Base-by-base conservation (phyloP, 2,329 filamentous ascomycete species). In the Paraphaeosphaeria minitans region DNA sequence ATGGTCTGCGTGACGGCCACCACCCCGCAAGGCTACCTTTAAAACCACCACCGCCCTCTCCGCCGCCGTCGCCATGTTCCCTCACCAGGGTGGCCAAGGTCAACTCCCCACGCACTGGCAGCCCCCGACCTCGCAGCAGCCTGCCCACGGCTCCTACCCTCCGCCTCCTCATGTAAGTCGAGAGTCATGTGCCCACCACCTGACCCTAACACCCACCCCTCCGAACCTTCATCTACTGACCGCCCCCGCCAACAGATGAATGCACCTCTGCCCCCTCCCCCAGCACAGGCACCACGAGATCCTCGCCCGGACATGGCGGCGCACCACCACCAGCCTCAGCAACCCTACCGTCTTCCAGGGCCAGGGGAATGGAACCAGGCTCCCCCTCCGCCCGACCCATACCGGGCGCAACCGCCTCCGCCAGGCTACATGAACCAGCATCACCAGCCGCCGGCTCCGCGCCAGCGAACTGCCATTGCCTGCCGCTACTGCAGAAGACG, bases 391-490 rank as follows among this genome's bases (percentile, higher is more conserved):
- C 70, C 68, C 47, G 75, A 80, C 57, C 74, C 77, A 49, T 78
- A 78, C 63, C 67, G 69, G 57, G 74, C 68, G 58, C 77, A 77
- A 53, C 76, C 78, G 55, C 75, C 73, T 12, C 80, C 80, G 46
- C 72, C 75, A 41, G 70, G 75, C 61, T 74, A 75, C 61, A 73
- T 74, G 59, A 69, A 65, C 64, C 74, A 75, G 59, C 67, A 70
- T 57, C 74, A 76, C 66, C 73, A 76, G 59, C 75, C 75, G 52
- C 81, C 82, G 35, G 84, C 84, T n/a, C 84, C 84, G 16, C 80
- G 84, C 57, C 84, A 87, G 71, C 78, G 84, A 62, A 87, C 84
- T 53, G 84, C 84, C 55, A 87, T 87, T 71, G 84, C 84, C 48
- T 87, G 84, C 68, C 80, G 83, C 58, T 87, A 87, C 71, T 87